Evolutionary conservation across 176 grass and related monocot species (phyloP).

Genomic region (Pharus latifolius): DNA sequence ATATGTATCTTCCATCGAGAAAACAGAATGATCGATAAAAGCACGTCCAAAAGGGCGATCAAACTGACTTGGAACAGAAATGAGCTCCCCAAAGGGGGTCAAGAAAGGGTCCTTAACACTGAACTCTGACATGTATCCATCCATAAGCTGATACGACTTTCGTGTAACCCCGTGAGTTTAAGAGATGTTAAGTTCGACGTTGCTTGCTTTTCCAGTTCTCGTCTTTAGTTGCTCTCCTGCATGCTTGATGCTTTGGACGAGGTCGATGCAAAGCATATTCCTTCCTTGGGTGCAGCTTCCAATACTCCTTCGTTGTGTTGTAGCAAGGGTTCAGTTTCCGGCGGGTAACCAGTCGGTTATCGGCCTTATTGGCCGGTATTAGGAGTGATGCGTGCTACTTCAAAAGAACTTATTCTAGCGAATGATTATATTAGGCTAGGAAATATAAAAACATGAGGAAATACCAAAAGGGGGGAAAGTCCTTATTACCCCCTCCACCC

Average conservation of each 20-base stretch:
- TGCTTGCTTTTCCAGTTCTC: background rate
- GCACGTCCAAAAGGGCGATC: constrained; percentile 31
- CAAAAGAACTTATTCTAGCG: no score
- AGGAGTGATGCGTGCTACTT: no score
- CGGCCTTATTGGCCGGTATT: no score
- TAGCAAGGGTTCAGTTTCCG: no score
- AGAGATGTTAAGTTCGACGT: background rate
- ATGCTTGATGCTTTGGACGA: constrained; percentile 7
- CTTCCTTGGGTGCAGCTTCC: constrained; percentile 5
- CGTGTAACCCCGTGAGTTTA: constrained; percentile 1
- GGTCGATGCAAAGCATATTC: constrained; percentile 9
- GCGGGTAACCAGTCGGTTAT: no score
- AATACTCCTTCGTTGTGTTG: no score
- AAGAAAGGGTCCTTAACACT: constrained; percentile 21
- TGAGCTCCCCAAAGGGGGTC: constrained; percentile 23
- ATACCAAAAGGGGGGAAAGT: no score
- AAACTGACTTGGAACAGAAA: constrained; percentile 27
- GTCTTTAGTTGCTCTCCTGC: constrained; percentile 16
- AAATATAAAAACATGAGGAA: no score
- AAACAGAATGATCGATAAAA: constrained; percentile 19
- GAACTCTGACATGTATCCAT: constrained; percentile 1
- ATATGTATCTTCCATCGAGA: background rate
- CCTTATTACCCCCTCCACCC: no score
- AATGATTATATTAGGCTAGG: no score
- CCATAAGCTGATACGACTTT: constrained; percentile 1